A percentile compares a stretch with the other conserved stretches of the same genome.
phyloP scores from a whole-genome alignment of 225 moss, liverwort and hornwort species.

The Rhytidiadelphus loreus region DNA sequence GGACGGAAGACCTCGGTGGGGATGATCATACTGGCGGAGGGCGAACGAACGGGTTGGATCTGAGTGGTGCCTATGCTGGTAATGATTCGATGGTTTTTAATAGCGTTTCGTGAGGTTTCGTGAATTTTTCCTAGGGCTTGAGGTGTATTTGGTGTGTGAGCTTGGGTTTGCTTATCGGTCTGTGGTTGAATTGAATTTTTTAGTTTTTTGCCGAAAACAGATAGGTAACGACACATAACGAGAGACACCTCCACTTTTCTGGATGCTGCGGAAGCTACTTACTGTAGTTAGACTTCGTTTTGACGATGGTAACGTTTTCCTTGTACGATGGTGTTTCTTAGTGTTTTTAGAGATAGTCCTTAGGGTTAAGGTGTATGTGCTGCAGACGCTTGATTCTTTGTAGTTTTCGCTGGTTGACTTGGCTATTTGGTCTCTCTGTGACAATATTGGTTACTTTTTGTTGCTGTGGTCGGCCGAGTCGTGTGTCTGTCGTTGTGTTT shows the following conservation, averaged over 20 bases:
- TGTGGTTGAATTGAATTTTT: not conserved
- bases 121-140: not conserved
- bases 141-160: not conserved
- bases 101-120: no score
- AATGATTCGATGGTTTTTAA: not conserved
- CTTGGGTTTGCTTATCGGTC: not conserved
- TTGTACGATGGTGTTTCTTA: no score
- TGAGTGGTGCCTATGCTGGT: conserved; percentile 64
- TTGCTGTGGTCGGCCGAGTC: no score
- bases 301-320: not conserved
- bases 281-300: not conserved
- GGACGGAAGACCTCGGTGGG: conserved; percentile 59
- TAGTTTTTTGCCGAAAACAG: not conserved
- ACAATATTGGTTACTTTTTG: no score
- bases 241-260: not conserved
- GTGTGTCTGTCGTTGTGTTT: not conserved
- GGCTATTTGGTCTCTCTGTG: not conserved
- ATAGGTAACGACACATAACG: not conserved
- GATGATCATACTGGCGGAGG: conserved; percentile 48
- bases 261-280: not conserved
- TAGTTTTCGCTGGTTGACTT: not conserved
- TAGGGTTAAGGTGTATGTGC: not conserved
- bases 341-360: not conserved
- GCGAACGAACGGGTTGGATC: conserved; percentile 58
- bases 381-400: not conserved